Conservation (phyloP, 139 green algal species). For the Microglena sp. region DNA sequence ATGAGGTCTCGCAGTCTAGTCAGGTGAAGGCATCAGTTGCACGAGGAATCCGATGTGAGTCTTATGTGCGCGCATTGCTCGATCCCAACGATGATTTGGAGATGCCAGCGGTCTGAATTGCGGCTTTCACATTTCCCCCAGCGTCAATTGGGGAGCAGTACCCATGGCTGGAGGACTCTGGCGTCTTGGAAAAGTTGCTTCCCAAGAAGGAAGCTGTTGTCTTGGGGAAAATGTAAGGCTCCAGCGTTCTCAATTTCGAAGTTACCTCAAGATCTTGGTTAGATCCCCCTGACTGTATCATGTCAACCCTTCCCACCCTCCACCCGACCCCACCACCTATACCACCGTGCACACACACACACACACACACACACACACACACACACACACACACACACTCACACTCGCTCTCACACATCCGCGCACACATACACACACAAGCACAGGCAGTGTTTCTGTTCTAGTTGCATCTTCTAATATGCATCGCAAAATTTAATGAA, state of each 20-base stretch:
- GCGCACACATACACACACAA: background rate
- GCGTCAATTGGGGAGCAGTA: slow-evolving; percentile 55
- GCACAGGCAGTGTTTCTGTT: too few species aligned
- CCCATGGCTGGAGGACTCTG: slow-evolving; percentile 66
- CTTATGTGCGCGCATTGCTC: background rate
- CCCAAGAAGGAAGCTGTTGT: slow-evolving; percentile 89
- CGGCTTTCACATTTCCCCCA: background rate
- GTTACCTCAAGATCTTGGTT: too few species aligned
- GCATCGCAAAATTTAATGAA: too few species aligned
- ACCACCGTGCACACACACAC: too few species aligned
- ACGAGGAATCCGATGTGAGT: slow-evolving; percentile 67
- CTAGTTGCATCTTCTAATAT: too few species aligned
- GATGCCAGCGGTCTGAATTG: background rate
- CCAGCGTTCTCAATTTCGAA: too few species aligned
- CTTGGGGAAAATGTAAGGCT: slow-evolving; percentile 78
- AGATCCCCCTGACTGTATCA: too few species aligned
- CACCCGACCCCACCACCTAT: too few species aligned
- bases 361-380: too few species aligned
- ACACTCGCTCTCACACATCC: background rate
- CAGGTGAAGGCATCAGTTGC: slow-evolving; percentile 84
- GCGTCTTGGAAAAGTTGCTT: slow-evolving; percentile 80
- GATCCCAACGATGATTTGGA: background rate
- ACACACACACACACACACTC: too few species aligned
- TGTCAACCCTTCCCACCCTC: too few species aligned
- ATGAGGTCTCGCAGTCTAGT: slow-evolving; percentile 47